Evolutionary conservation across 441 rosid genomes (phyloP).

Genomic region (Melastoma candidum): DNA sequence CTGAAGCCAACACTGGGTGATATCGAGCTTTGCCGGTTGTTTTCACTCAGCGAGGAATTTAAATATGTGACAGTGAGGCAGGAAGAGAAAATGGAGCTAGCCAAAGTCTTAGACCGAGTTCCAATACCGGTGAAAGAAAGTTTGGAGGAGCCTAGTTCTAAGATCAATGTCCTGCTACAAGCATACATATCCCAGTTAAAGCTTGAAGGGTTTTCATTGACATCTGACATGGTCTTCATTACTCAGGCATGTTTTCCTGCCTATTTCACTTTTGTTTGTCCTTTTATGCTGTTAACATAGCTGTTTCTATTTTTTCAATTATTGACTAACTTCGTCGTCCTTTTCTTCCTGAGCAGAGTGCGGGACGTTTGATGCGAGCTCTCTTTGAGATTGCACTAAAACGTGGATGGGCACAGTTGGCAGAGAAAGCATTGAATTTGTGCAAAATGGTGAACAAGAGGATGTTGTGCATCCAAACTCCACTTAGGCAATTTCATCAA

Average conservation of each 20-base stretch:
- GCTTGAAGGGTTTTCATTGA: conserved; percentile 94
- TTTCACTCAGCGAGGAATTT: conserved; percentile 87
- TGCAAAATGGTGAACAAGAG: conserved; percentile 88
- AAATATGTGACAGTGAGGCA: conserved; percentile 90
- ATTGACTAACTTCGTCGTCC: conserved; percentile 5
- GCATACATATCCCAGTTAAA: conserved; percentile 90
- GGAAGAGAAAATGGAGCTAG: conserved; percentile 98
- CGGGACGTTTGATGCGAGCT: conserved; percentile 88
- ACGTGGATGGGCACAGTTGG: conserved; percentile 88
- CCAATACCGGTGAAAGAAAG: conserved; percentile 96
- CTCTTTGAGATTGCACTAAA: conserved; percentile 86
- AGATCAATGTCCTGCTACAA: conserved; percentile 89
- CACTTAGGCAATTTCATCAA: conserved; percentile 81
- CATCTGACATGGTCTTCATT: conserved; percentile 89
- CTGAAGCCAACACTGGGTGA: conserved; percentile 96
- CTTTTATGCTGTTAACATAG: background rate
- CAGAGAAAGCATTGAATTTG: conserved; percentile 85
- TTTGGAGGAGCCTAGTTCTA: conserved; percentile 91
- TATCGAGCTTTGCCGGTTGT: conserved; percentile 76
- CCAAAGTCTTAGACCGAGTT: conserved; percentile 81
- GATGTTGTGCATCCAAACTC: conserved; percentile 96
- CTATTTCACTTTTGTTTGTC: conserved; percentile 1
- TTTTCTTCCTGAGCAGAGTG: conserved; percentile 39
- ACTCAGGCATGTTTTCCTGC: conserved; percentile 53
- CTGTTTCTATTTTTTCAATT: background rate